These are phyloP conservation scores for Metschnikowia orientalis DNA, from an alignment of 805 yeast genomes.

Conservation along the genomic window DNA sequence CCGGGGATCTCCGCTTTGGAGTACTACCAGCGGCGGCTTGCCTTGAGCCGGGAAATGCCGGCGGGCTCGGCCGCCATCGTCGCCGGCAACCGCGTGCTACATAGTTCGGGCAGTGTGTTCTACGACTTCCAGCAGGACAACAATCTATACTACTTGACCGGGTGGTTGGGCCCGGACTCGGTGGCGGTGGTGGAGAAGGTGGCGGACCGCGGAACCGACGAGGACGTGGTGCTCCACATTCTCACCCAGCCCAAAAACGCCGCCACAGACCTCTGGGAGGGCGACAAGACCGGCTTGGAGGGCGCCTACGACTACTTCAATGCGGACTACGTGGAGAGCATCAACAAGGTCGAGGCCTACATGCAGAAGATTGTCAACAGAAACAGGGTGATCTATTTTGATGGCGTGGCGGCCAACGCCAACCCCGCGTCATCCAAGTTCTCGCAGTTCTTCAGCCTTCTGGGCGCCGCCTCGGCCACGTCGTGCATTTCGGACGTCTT, in stretches of 20 bases:
- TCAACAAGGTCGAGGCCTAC: conserved; percentile 40
- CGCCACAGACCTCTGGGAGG: conserved; percentile 89
- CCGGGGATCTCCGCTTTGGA: conserved; percentile 85
- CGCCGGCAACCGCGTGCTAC: conserved; percentile 68
- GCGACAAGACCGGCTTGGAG: conserved; percentile 79
- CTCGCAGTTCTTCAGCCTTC: conserved; percentile 19
- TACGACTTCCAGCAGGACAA: conserved; percentile 91
- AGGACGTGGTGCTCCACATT: conserved; percentile 63
- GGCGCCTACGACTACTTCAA: conserved; percentile 83
- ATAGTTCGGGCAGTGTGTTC: conserved; percentile 86
- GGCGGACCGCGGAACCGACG: conserved; percentile 39
- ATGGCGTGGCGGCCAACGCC: conserved; percentile 22
- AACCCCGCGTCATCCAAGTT: conserved; percentile 12
- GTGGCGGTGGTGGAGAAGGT: conserved; percentile 64
- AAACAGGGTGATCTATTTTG: conserved; percentile 53
- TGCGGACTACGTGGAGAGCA: conserved; percentile 68
- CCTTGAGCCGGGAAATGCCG: conserved; percentile 56
- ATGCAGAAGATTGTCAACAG: conserved; percentile 45
- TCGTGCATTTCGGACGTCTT: conserved; percentile 20
- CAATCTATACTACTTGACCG: conserved; percentile 80
- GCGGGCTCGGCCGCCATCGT: conserved; percentile 65
- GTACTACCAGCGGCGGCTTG: conserved; percentile 65
- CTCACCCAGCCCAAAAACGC: conserved; percentile 81
- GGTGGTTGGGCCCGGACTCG: conserved; percentile 89
- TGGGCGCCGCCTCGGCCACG: conserved; percentile 6